phyloP scores from a whole-genome alignment of 2,329 filamentous ascomycete genomes.

The Diplodia sapinea region DNA sequence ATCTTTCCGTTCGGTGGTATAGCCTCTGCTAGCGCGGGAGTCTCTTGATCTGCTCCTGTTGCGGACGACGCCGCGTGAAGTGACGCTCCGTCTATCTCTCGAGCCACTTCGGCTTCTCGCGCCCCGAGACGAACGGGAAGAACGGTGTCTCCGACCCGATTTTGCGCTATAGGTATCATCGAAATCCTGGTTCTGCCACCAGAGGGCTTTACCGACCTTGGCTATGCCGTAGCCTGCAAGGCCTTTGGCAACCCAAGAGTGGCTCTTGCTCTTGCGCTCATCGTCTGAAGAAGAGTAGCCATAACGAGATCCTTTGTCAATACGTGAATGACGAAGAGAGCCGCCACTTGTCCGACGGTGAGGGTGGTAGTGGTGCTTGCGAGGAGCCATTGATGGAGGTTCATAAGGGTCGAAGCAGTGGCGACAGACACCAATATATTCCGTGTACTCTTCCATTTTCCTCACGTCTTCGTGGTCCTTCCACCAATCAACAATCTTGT shows the following conservation, averaged over 20 bases:
- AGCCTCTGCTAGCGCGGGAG: constrained; percentile 41
- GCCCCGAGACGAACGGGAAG: constrained; percentile 41
- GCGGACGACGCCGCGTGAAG: constrained; percentile 51
- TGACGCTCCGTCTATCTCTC: constrained; percentile 50
- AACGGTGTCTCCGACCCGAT: constrained; percentile 53
- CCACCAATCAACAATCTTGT: constrained; percentile 65
- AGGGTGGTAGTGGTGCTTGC: constrained; percentile 63
- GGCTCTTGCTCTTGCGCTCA: constrained; percentile 55
- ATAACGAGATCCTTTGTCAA: constrained; percentile 67
- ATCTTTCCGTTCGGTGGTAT: constrained; percentile 43
- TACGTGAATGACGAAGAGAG: constrained; percentile 49
- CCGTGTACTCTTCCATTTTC: constrained; percentile 71
- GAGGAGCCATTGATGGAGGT: constrained; percentile 62
- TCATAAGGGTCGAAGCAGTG: constrained; percentile 68
- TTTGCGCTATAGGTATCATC: constrained; percentile 66
- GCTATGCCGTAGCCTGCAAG: constrained; percentile 61
- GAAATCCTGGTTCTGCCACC: constrained; percentile 59
- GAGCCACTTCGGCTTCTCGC: constrained; percentile 46
- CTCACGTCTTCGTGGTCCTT: constrained; percentile 68
- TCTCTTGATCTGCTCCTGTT: constrained; percentile 48
- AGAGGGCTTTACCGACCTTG: constrained; percentile 60
- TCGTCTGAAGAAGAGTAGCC: constrained; percentile 58
- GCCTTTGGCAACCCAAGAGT: constrained; percentile 60
- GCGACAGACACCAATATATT: constrained; percentile 69
- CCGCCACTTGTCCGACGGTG: constrained; percentile 58